Base-by-base conservation (phyloP, 805 yeast genomes). In the Blastobotrys parvus region DNA sequence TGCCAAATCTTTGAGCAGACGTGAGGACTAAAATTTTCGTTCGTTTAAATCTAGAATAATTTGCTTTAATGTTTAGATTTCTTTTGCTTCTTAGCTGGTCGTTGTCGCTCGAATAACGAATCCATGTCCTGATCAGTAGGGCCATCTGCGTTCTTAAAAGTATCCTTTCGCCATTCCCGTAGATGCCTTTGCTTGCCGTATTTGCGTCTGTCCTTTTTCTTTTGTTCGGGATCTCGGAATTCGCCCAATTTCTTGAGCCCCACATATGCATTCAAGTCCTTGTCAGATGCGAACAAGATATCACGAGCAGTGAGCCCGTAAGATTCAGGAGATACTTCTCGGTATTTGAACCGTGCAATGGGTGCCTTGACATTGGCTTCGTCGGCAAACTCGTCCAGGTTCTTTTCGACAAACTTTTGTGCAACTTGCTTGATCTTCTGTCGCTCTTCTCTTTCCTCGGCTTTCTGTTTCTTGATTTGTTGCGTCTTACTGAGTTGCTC, bases 201-300 rank as follows among this genome's bases (percentile, higher is more conserved):
- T 66, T 86, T 85, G 59, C 94, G 74, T 63, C 78, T 82, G 61
- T 92, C 98, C 58, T 81, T 86, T 52, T 70, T 64, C 50, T 78
- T 71, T 50, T 72, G 70, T 46, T 84, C 94, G 50, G 75, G 75
- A 19, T 86, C 77, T 60, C 96, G 78, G 61, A 85, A 92, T 22
- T 97, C 90, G 0, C 97, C 97, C 52, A 92, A 78, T 62, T 89
- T 89, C 69, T 90, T 90, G 55, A 92, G 67, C 18, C 96, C 92
- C 45, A 88, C 80, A 56, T 72, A 88, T 44, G 80, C 82, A 63
- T 92, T 92, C 62, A 92, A 70, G 39, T 82, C 83, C 47, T 74
- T 71, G 60, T 92, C 98, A 57, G 85, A 90, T 11, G 98, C 98
- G 45, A 86, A 66, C 42, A 92, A 69, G 38, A 92, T 92, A 55